phyloP scores from a whole-genome alignment of 139 green algal species.

The Auxenochlorella protothecoides region DNA sequence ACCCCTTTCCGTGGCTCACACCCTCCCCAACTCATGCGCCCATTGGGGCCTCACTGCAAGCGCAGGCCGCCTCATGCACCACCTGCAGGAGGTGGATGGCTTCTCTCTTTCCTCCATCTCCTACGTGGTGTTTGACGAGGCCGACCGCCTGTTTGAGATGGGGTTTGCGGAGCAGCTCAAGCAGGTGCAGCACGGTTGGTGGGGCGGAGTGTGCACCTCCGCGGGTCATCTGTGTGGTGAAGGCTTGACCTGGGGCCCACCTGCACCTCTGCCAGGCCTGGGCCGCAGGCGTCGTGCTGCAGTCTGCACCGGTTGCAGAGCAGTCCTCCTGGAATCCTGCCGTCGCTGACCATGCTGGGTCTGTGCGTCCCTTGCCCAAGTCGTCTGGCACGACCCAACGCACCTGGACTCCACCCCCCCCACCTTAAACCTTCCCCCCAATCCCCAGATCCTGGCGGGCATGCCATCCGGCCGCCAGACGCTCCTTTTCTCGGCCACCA shows the following conservation, averaged over 20 bases:
- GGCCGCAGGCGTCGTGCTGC: no score
- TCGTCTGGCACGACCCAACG: not conserved
- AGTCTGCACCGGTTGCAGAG: no score
- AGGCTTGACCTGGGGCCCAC: no score
- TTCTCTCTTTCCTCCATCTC: slow-evolving; percentile 59
- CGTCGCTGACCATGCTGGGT: no score
- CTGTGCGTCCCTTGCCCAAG: no score
- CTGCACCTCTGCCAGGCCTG: not conserved
- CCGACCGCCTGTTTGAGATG: slow-evolving; percentile 98
- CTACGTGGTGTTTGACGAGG: slow-evolving; percentile 87
- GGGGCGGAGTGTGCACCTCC: no score
- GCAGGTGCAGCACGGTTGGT: not conserved
- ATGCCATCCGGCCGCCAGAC: slow-evolving; percentile 72
- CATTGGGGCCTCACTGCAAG: no score
- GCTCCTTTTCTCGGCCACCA: slow-evolving; percentile 91
- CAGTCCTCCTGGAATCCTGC: no score
- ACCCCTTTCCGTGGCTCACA: not conserved
- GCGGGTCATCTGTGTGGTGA: no score
- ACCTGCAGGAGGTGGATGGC: slow-evolving; percentile 74
- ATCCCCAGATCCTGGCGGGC: slow-evolving; percentile 52
- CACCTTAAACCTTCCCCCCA: not conserved
- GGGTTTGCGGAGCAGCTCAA: slow-evolving; percentile 84
- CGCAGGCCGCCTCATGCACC: slow-evolving; percentile 79
- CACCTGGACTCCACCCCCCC: not conserved
- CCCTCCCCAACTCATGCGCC: not conserved